Evolutionary conservation across 225 moss, liverwort and hornwort species (phyloP).

Genomic region (Antitrichia curtipendula): DNA sequence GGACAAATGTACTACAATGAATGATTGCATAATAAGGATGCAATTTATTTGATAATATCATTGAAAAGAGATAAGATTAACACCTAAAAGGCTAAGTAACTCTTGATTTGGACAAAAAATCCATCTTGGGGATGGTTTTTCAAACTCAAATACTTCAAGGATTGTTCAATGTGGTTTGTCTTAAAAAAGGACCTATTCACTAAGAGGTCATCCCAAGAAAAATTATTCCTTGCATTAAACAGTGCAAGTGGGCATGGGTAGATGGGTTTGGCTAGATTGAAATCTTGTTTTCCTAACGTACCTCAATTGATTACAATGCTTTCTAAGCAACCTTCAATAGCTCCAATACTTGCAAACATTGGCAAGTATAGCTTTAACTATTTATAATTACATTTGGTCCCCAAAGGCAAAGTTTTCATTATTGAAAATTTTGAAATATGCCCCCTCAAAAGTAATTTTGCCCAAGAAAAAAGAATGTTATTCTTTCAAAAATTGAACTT

Average conservation of each 20-base stretch:
- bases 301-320: neutral
- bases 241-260: neutral
- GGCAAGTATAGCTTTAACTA: neutral
- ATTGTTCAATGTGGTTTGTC: neutral
- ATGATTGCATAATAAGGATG: neutral
- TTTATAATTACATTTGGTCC: neutral
- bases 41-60: neutral
- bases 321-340: neutral
- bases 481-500: neutral
- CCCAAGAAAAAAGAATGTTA: neutral
- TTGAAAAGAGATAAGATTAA: neutral
- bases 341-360: neutral
- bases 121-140: neutral
- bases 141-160: neutral
- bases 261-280: accelerated
- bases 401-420: neutral
- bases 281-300: neutral
- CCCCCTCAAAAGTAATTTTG: neutral
- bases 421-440: neutral
- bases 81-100: accelerated
- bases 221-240: neutral
- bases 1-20: neutral
- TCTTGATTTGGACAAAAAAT: neutral
- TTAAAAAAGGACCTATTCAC: no score
- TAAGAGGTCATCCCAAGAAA: neutral